Evolutionary conservation across 345 rosid species (phyloP), one percentile per base, ranked within the genome.

Genomic region (Pelargonium nanum): DNA sequence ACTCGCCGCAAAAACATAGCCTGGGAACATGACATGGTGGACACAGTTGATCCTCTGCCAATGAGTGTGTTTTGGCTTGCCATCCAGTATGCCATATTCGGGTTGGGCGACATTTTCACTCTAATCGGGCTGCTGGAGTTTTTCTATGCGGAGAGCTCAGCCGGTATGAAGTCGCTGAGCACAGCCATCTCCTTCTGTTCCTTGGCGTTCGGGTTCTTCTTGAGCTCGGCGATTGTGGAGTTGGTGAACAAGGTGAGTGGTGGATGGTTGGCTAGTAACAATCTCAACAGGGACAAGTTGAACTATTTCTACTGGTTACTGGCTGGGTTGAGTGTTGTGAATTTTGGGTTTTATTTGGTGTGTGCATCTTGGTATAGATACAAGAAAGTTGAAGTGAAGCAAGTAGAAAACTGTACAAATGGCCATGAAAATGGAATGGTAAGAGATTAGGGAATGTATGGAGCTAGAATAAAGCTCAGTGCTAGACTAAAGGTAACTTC

Each of bases 261-360:
- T 1, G 96, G 92, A 26, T 88, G 92, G 96, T 71, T 88, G 19
- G 72, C 78, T 9, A 80, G 78, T 23, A 77, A 80, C 44, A 79
- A 83, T 68, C 63, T 81, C 6, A 83, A 83, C 71, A 74, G 74
- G 24, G 82, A 80, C 45, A 80, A 77, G 59, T 67, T 83, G 24
- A 81, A 88, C 75, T 78, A 75, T 30, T 88, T 88, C 72, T 88
- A 85, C 64, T 88, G 89, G 86, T 67, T 83, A 59, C 71, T 88
- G 63, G 88, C 96, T 45, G 65, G 61, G 26, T 65, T 85, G 30
- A 78, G 96, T 58, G 56, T 81, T 48, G 30, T 81, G 72, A 88
- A 76, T 72, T 83, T 85, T 45, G 71, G 73, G 48, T 72, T 73
- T 44, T 85, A 77, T 72, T 62, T 81, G 28, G 63, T 85, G 52